Percentiles rank a stretch among this genome's conserved stretches.
phyloP scores from a whole-genome alignment of 2,329 filamentous ascomycete genomes.

The Gnomoniopsis smithogilvyi region DNA sequence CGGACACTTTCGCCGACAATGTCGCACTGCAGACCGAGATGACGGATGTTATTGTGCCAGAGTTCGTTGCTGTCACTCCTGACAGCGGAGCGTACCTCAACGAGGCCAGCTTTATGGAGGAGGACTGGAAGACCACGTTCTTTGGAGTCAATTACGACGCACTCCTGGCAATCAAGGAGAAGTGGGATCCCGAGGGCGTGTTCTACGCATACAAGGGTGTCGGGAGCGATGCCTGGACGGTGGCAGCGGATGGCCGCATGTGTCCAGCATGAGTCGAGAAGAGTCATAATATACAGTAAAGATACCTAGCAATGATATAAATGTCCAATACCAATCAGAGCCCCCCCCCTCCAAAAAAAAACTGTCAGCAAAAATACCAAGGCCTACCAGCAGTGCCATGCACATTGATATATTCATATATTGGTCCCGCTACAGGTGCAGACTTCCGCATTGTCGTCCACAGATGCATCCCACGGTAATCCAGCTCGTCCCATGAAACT shows the following conservation, averaged over 20 bases:
- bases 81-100: slow-evolving; percentile 26
- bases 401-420: too few species aligned
- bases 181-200: slow-evolving; percentile 27
- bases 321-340: too few species aligned
- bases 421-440: too few species aligned
- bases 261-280: slow-evolving; percentile 22
- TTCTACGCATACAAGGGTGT: slow-evolving; percentile 29
- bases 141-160: slow-evolving; percentile 28
- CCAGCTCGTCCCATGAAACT: too few species aligned
- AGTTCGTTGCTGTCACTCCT: slow-evolving; percentile 23
- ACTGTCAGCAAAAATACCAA: too few species aligned
- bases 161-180: slow-evolving; percentile 27
- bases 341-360: too few species aligned
- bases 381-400: too few species aligned
- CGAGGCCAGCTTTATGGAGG: slow-evolving; percentile 30
- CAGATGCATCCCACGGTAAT: too few species aligned
- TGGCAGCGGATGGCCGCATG: slow-evolving; percentile 30
- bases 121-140: slow-evolving; percentile 28
- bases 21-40: slow-evolving; percentile 26
- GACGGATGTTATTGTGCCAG: slow-evolving; percentile 29
- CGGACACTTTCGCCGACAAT: slow-evolving; percentile 22
- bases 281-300: not conserved
- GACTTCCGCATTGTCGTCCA: too few species aligned
- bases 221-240: slow-evolving; percentile 35
- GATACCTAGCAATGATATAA: not conserved